Conservation (phyloP, 1,284 basidiomycete genomes). For the Marasmius sp. region DNA sequence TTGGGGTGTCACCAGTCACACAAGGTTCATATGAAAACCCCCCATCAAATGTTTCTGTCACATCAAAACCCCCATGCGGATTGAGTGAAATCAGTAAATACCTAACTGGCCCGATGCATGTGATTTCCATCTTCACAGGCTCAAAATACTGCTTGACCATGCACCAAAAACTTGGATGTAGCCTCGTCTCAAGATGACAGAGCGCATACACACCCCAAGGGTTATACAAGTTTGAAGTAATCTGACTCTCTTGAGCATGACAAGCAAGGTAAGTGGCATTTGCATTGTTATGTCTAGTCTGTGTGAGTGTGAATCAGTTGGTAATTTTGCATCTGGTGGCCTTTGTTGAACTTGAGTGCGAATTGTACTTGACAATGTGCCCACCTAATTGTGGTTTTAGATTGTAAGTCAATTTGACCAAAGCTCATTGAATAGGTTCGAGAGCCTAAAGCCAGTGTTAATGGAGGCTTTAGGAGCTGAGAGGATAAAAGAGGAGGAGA, state of each 20-base stretch:
- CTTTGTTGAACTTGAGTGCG: slow-evolving; percentile 61
- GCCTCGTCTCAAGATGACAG: slow-evolving; percentile 57
- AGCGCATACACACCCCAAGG: slow-evolving; percentile 65
- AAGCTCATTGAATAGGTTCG: slow-evolving; percentile 41
- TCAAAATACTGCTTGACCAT: slow-evolving; percentile 44
- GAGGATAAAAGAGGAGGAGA: too few relatives aligned
- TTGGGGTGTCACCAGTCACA: too few relatives aligned
- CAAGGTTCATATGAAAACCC: too few relatives aligned
- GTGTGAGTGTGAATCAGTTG: slow-evolving; percentile 38
- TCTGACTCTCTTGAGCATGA: too few relatives aligned
- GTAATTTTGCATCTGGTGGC: slow-evolving; percentile 64
- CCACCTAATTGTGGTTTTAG: slow-evolving; percentile 58
- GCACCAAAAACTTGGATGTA: slow-evolving; percentile 46
- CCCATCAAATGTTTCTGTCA: too few relatives aligned
- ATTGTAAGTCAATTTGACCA: slow-evolving; percentile 61
- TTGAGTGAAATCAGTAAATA: too few relatives aligned
- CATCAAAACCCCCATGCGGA: too few relatives aligned
- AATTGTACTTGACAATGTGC: slow-evolving; percentile 62
- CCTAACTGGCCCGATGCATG: neutral
- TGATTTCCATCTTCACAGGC: neutral
- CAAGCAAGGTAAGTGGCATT: too few relatives aligned
- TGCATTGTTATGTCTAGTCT: too few relatives aligned
- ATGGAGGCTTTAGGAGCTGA: slow-evolving; percentile 46
- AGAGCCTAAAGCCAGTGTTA: slow-evolving; percentile 46
- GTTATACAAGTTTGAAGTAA: too few relatives aligned